Conservation (phyloP, 495 filamentous ascomycete genomes). For the Paragyromitra xinjiangensis region DNA sequence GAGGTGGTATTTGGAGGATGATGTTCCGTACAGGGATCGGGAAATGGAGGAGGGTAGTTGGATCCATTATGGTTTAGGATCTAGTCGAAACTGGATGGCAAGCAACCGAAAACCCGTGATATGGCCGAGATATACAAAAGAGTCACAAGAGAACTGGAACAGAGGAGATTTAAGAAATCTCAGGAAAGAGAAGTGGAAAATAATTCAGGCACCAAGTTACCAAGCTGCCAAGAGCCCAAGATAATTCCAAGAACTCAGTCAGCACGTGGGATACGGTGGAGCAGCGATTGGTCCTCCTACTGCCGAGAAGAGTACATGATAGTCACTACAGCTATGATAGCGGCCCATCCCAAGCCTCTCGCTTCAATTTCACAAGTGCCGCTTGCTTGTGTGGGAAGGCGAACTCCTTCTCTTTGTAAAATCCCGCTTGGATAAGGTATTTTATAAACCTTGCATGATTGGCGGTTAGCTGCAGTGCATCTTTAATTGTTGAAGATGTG, state of each 20-base stretch:
- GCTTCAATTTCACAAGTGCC: conserved; percentile 80
- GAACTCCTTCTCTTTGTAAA: conserved; percentile 87
- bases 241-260: conserved; percentile 11
- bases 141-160: background rate
- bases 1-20: conserved; percentile 48
- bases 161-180: background rate
- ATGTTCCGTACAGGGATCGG: conserved; percentile 50
- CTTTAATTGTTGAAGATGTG: background rate
- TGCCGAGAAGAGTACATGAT: conserved; percentile 9
- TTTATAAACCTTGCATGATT: conserved; percentile 71
- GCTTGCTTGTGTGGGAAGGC: conserved; percentile 92
- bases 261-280: conserved; percentile 35
- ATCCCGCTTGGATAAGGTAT: conserved; percentile 78
- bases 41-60: conserved; percentile 46
- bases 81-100: background rate
- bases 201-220: conserved; percentile 7
- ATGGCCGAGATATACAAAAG: background rate
- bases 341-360: conserved; percentile 86
- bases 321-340: conserved; percentile 22
- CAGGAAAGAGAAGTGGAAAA: background rate
- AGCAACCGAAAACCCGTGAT: background rate
- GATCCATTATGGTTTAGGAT: conserved; percentile 36
- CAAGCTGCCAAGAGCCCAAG: conserved; percentile 23
- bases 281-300: conserved; percentile 36
- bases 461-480: conserved; percentile 36